Percentiles rank a stretch among this genome's conserved stretches.
These are phyloP conservation scores for Penicillium paneum DNA, from an alignment of 2,329 filamentous ascomycete species.

Conservation along the genomic window DNA sequence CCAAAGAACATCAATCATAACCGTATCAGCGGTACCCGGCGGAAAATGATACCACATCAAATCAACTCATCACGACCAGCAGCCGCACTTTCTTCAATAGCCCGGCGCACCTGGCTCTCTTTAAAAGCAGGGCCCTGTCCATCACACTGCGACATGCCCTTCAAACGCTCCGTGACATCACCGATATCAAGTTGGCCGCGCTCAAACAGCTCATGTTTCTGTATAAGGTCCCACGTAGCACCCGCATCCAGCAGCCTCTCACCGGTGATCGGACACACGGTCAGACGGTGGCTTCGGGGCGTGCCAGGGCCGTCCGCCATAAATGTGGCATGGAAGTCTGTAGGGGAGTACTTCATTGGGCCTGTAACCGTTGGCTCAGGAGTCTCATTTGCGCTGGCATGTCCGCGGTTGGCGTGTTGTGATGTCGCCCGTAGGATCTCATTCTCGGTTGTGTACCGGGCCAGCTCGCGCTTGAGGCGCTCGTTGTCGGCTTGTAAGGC, in stretches of 20 bases:
- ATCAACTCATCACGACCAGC: constrained; percentile 76
- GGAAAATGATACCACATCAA: constrained; percentile 34
- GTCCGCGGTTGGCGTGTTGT: constrained; percentile 38
- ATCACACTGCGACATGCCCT: constrained; percentile 73
- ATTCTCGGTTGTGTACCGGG: constrained; percentile 83
- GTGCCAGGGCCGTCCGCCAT: constrained; percentile 46
- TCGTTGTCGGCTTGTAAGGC: constrained; percentile 79
- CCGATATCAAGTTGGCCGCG: constrained; percentile 76
- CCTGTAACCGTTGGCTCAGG: constrained; percentile 56
- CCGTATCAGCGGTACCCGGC: not conserved
- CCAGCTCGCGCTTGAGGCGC: constrained; percentile 76
- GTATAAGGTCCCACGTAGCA: constrained; percentile 87
- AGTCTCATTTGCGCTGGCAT: constrained; percentile 37
- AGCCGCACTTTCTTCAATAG: constrained; percentile 75
- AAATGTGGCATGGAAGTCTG: constrained; percentile 66
- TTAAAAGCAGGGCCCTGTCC: constrained; percentile 86
- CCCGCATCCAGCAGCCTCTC: constrained; percentile 69
- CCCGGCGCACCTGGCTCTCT: constrained; percentile 67
- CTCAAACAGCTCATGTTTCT: constrained; percentile 72
- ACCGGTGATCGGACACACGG: constrained; percentile 60
- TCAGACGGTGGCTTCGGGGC: constrained; percentile 58
- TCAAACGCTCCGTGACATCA: constrained; percentile 75
- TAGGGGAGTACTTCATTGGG: constrained; percentile 68
- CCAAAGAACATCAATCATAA: constrained; percentile 9
- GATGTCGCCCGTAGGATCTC: constrained; percentile 85